Evolutionary conservation across 1,139 yeast genomes (phyloP), one percentile per base, ranked within the genome.

Genomic region (Blastobotrys indianensis): DNA sequence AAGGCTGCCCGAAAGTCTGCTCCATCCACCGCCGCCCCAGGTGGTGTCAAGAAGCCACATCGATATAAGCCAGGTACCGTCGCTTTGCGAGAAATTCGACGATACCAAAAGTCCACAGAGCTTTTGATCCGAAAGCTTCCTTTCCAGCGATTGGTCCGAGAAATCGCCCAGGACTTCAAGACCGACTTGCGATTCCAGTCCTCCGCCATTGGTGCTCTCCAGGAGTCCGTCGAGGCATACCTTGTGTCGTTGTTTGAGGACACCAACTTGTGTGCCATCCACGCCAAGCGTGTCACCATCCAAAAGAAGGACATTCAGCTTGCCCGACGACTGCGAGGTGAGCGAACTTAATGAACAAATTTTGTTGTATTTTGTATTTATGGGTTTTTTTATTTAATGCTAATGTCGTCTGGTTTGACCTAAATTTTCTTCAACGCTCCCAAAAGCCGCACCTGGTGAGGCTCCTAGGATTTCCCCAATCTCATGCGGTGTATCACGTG

Each of bases 21-120:
- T 51, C 66, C 68, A 37, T 56, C 63, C 47, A 49, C 63, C 50
- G 90, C 94, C 77, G 77, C 95, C 57, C 81, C 95, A 57, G 97
- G 97, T 71, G 97, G 97, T 83, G 97, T 90, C 71, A 90, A 90
- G 88, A 88, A 90, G 80, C 97, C 97, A 61, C 97, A 90, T 86
- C 87, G 97, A 85, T 90, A 88, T 79, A 88, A 88, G 92, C 97
- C 97, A 73, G 97, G 97, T 87, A 90, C 97, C 69, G 97, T 90
- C 68, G 97, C 97, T 65, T 85, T 90, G 72, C 88, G 97, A 85
- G 97, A 88, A 79, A 90, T 90, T 69, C 87, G 97, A 84, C 87
- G 96, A 79, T 90, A 88, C 82, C 97, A 88, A 78, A 88, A 88
- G 76, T 85, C 96, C 57, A 88, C 97, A 65, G 97, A 88, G 75